Conservation (phyloP, 768 basidiomycete genomes). For the Scleroderma bovista region DNA sequence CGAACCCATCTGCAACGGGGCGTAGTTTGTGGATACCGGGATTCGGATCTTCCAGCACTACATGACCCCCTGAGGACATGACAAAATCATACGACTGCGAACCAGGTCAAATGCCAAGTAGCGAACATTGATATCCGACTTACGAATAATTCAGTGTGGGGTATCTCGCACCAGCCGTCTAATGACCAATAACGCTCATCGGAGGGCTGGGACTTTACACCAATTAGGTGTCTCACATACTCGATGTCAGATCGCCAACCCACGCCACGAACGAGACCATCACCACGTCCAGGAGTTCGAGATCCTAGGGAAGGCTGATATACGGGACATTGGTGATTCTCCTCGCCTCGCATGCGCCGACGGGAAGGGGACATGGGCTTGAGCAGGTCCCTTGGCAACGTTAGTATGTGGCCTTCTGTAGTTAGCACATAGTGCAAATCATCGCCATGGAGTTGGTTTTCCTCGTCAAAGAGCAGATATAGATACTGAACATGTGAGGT, state of each 20-base stretch:
- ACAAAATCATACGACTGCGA: conserved; percentile 77
- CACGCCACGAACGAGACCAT: conserved; percentile 62
- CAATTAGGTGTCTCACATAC: conserved; percentile 71
- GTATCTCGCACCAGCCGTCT: conserved; percentile 72
- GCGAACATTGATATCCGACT: conserved; percentile 23
- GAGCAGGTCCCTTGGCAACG: conserved; percentile 51
- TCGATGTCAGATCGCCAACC: conserved; percentile 71
- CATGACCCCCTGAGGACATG: conserved; percentile 52
- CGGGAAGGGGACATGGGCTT: conserved; percentile 54
- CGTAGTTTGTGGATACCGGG: conserved; percentile 64
- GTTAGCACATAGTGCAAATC: conserved; percentile 89
- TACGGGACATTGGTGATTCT: conserved; percentile 68
- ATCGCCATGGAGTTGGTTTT: conserved; percentile 64
- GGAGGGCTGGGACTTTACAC: conserved; percentile 39
- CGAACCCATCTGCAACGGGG: conserved; percentile 59
- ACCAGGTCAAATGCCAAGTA: not conserved
- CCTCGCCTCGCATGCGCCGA: conserved; percentile 54
- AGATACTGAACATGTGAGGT: conserved; percentile 59
- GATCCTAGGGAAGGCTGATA: conserved; percentile 45
- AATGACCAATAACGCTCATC: conserved; percentile 60
- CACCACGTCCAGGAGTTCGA: conserved; percentile 25
- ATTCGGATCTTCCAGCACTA: conserved; percentile 59
- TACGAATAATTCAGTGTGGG: conserved; percentile 64
- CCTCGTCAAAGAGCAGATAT: conserved; percentile 87
- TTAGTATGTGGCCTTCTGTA: conserved; percentile 90